phyloP scores from a whole-genome alignment of 805 yeast species.

The Phaffomyces thermotolerans region DNA sequence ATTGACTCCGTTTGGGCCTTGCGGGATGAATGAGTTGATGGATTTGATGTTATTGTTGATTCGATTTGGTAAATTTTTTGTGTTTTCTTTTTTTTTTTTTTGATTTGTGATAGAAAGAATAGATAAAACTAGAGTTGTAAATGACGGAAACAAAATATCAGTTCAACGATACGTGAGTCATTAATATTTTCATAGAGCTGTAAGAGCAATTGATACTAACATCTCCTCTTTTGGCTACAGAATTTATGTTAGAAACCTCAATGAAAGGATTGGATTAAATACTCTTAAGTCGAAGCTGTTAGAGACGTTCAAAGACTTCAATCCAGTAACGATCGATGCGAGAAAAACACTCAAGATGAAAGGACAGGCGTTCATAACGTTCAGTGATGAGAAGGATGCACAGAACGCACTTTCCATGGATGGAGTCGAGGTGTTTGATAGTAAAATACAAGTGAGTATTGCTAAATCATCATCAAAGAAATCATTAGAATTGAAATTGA shows the following conservation, averaged over 20 bases:
- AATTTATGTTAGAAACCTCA: conserved; percentile 58
- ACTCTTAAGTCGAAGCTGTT: conserved; percentile 39
- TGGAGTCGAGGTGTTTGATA: conserved; percentile 16
- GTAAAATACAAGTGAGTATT: conserved; percentile 11
- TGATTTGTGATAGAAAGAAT: not conserved
- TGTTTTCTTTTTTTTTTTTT: no score
- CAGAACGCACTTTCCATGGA: conserved; percentile 19
- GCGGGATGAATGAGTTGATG: no score
- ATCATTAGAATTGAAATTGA: conserved; percentile 12
- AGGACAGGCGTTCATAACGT: conserved; percentile 79
- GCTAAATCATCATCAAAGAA: conserved; percentile 24
- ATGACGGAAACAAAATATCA: conserved; percentile 4
- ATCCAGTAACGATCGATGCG: conserved; percentile 47
- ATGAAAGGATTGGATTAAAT: conserved; percentile 55
- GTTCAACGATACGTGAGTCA: conserved; percentile 21
- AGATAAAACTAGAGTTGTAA: no score
- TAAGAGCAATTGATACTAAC: no score
- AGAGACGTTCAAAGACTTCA: conserved; percentile 37
- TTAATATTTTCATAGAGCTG: not conserved
- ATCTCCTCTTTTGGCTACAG: conserved; percentile 3
- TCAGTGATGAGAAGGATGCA: conserved; percentile 37
- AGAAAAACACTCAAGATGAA: conserved; percentile 56
- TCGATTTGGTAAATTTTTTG: no score
- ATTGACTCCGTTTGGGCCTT: no score
- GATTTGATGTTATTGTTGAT: no score